phyloP scores from a whole-genome alignment of 345 rosid species.

The Syzygium oleosum region DNA sequence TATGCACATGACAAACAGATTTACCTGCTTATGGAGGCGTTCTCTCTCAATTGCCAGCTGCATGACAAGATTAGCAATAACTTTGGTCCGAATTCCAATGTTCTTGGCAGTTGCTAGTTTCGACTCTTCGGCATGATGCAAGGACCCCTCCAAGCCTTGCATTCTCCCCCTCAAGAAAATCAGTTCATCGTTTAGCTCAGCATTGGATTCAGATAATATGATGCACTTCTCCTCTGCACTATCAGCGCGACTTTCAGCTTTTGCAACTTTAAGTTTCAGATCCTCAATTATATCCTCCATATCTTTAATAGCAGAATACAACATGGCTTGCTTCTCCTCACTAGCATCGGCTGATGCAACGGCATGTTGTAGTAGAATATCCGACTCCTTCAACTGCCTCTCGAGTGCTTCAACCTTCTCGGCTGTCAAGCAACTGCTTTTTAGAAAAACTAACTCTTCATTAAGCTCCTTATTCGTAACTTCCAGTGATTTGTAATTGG shows the following conservation, averaged over 20 bases:
- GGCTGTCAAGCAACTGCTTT: conserved; percentile 24
- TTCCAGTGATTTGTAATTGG: conserved; percentile 27
- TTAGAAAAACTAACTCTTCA: conserved; percentile 41
- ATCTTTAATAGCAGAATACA: conserved; percentile 57
- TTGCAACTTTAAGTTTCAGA: conserved; percentile 59
- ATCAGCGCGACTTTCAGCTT: conserved; percentile 71
- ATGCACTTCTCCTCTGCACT: conserved; percentile 69
- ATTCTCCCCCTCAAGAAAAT: conserved; percentile 59
- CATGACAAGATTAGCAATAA: conserved; percentile 69
- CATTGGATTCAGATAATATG: conserved; percentile 67
- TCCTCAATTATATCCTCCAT: conserved; percentile 79
- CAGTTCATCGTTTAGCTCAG: conserved; percentile 60
- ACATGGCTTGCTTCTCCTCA: conserved; percentile 69
- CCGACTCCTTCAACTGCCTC: conserved; percentile 55
- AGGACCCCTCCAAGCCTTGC: conserved; percentile 49
- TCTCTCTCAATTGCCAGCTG: conserved; percentile 77
- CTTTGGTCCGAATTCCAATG: conserved; percentile 52
- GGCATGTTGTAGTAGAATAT: conserved; percentile 61
- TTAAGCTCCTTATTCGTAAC: conserved; percentile 41
- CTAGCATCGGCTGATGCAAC: conserved; percentile 81
- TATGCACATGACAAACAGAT: not conserved
- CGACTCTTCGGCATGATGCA: conserved; percentile 65
- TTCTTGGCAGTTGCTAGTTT: conserved; percentile 60
- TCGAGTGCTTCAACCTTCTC: conserved; percentile 62
- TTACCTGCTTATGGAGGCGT: conserved; percentile 82